phyloP scores from a whole-genome alignment of 2,329 filamentous ascomycete genomes.

The Chalaropsis thielavioides region DNA sequence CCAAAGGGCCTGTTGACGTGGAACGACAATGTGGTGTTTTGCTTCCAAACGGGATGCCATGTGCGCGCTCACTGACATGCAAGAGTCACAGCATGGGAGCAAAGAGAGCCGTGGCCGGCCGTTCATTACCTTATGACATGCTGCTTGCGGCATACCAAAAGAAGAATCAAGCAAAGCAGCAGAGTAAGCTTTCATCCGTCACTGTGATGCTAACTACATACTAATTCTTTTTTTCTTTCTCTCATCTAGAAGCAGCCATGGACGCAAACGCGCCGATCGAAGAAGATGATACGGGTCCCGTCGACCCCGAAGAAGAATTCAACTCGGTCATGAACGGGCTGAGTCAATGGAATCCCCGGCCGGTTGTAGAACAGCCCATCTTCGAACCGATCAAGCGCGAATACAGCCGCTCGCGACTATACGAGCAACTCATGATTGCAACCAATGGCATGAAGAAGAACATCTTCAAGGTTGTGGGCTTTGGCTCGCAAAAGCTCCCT shows the following conservation, averaged over 20 bases:
- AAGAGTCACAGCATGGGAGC: slow-evolving; percentile 94
- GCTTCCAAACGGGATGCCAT: slow-evolving; percentile 71
- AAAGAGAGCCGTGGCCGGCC: slow-evolving; percentile 73
- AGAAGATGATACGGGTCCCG: slow-evolving; percentile 66
- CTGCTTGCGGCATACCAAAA: slow-evolving; percentile 78
- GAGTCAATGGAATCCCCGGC: slow-evolving; percentile 60
- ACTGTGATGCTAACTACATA: slow-evolving; percentile 13
- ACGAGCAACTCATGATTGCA: slow-evolving; percentile 51
- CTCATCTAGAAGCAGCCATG: slow-evolving; percentile 63
- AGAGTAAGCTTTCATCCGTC: slow-evolving; percentile 48
- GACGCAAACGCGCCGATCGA: slow-evolving; percentile 85
- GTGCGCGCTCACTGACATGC: slow-evolving; percentile 78
- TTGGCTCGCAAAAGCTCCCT: slow-evolving; percentile 39
- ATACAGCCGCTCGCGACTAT: slow-evolving; percentile 47
- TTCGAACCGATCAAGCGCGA: slow-evolving; percentile 48
- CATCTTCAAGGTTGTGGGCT: slow-evolving; percentile 47
- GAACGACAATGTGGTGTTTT: slow-evolving; percentile 86
- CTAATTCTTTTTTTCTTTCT: slow-evolving; percentile 14
- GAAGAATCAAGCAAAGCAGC: slow-evolving; percentile 97
- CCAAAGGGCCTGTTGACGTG: slow-evolving; percentile 68
- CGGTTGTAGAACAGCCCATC: slow-evolving; percentile 52
- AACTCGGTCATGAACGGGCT: slow-evolving; percentile 75
- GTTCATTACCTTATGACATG: slow-evolving; percentile 86
- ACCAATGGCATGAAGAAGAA: slow-evolving; percentile 52
- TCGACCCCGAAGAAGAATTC: slow-evolving; percentile 92